Percentiles rank a stretch among this genome's conserved stretches.
Conservation (phyloP, 2,329 filamentous ascomycete species). For the Aspergillus niger region DNA sequence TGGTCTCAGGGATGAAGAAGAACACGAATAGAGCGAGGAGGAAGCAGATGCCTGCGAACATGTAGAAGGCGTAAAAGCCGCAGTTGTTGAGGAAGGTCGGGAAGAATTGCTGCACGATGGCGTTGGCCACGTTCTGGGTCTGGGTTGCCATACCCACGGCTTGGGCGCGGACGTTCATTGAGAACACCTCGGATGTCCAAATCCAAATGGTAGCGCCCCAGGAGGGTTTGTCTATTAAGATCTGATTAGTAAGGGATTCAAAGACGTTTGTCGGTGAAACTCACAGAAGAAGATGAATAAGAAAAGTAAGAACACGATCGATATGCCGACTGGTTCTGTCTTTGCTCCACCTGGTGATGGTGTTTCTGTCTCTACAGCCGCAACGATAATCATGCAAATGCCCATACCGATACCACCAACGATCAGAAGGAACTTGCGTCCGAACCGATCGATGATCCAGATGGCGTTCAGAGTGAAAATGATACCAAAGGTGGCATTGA, state of each 20-base stretch:
- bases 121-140: conserved; percentile 66
- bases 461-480: conserved; percentile 72
- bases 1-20: conserved; percentile 57
- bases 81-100: conserved; percentile 65
- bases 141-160: conserved; percentile 68
- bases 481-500: conserved; percentile 73
- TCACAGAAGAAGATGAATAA: conserved; percentile 58
- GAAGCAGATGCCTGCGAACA: conserved; percentile 57
- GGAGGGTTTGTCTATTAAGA: conserved; percentile 61
- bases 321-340: conserved; percentile 61
- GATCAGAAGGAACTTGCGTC: conserved; percentile 69
- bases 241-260: conserved; percentile 23
- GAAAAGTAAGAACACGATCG: conserved; percentile 69
- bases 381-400: conserved; percentile 68
- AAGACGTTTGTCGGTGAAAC: not conserved
- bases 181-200: conserved; percentile 70
- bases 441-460: conserved; percentile 73
- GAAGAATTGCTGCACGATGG: conserved; percentile 71
- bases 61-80: conserved; percentile 59
- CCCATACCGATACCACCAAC: conserved; percentile 69
- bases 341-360: conserved; percentile 58
- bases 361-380: conserved; percentile 59
- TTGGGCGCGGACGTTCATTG: conserved; percentile 71
- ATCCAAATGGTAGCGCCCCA: conserved; percentile 73
- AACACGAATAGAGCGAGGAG: conserved; percentile 54